Evolutionary conservation across 108 stramenopile species (phyloP), one percentile per base, ranked within the genome.

Genomic region (Stephanodiscus triporus): DNA sequence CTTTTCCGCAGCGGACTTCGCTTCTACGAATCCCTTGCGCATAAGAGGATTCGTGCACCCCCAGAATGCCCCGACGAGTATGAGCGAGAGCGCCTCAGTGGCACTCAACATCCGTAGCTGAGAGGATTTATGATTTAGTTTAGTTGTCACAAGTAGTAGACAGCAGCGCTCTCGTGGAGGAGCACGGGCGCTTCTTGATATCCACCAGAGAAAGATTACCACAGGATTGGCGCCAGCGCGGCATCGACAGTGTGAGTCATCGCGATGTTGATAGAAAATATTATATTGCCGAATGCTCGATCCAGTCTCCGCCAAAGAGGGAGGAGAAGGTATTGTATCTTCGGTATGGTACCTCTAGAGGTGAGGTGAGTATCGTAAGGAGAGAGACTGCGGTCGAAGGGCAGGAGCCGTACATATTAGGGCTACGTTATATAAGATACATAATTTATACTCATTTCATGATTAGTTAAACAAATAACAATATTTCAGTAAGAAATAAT

Each of bases 31-130:
- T 9, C 87, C 93, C 58, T 85, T 81, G 49, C 93, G 85, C 78
- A 94, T 73, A 6, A 94, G 65, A 10, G 93, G 93, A 85, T 94
- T 94, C 13, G 93, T 94, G 66, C 93, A 94, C 24, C 93, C 93
- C 93, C 93, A 94, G 26, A 94, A 63, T 11, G 87, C 87, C 7
- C 93, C 89, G 2, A 94, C 93, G 1, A 89, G 58, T 5, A 90
- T 10, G 32, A 91, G 81, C 27, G 86, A 84, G 17, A 88, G 38
- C 40, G 78, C 71, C 60, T 79, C 78, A 8, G 27, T 67, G 14
- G 66, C 49, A 66, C 51, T 77, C 22, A 79, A 45, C 68, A 70
- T 77, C 6, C n/a, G 23, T 61, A 17, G 40, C 40, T 45, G 43
- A 45, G 2, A 16, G 43, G 14, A 45, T 14, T 14, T 40, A 11